phyloP scores from a whole-genome alignment of 169 alveolate species.

The Plasmodium coatneyi region DNA sequence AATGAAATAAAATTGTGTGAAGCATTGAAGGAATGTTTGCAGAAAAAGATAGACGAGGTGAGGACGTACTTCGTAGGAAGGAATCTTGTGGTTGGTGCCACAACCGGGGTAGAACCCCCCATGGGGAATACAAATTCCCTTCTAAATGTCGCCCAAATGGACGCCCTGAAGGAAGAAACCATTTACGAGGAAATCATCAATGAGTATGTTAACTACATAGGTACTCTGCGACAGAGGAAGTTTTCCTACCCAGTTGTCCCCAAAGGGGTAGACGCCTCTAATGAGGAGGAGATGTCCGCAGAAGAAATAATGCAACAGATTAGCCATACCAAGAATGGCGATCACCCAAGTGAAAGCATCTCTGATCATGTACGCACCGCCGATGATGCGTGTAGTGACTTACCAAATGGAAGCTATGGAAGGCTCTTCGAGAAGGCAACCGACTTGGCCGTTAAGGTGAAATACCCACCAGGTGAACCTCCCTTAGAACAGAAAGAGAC shows the following conservation, averaged over 20 bases:
- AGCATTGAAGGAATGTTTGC: constrained; percentile 27
- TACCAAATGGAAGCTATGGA: neutral
- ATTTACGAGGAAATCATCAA: constrained; percentile 56
- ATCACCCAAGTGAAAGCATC: neutral
- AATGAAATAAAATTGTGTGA: constrained; percentile 49
- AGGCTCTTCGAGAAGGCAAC: neutral
- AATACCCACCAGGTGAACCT: neutral
- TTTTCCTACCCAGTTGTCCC: constrained; percentile 60
- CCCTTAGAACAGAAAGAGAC: neutral
- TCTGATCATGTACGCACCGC: neutral
- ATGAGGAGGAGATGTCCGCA: constrained; percentile 25
- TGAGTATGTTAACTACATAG: constrained; percentile 50
- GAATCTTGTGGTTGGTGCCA: neutral
- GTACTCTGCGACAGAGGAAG: neutral
- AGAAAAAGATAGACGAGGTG: constrained; percentile 38
- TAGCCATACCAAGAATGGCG: neutral
- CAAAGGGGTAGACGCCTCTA: neutral
- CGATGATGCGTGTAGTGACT: neutral
- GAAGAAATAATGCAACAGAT: constrained; percentile 40
- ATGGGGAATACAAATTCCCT: constrained; percentile 2
- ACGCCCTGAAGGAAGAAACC: constrained; percentile 28
- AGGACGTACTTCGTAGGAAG: constrained; percentile 36
- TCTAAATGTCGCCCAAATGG: constrained; percentile 8
- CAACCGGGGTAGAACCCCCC: neutral
- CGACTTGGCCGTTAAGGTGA: neutral